These are phyloP conservation scores for Syzygium aromaticum DNA, from an alignment of 345 rosid species.

Conservation along the genomic window DNA sequence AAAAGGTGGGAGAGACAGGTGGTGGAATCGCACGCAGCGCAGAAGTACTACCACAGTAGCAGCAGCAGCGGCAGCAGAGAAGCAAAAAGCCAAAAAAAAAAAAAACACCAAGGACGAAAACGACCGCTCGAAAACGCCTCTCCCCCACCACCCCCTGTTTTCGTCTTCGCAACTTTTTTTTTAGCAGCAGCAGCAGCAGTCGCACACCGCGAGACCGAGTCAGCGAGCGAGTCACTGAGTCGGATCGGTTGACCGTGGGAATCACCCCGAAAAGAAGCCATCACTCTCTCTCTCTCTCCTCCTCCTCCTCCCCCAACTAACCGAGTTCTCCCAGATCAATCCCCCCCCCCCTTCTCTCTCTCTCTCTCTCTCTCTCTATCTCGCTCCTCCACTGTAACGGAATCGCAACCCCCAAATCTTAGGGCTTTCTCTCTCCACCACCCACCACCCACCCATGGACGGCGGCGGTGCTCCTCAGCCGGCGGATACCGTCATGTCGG, in stretches of 20 bases:
- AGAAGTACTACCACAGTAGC: not conserved
- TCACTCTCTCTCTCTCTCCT: not conserved
- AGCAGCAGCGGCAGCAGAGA: not conserved
- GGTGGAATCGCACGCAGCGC: not conserved
- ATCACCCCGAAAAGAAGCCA: not conserved
- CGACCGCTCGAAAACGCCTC: not conserved
- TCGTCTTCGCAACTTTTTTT: not conserved
- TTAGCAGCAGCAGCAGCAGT: not conserved
- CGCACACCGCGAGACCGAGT: not conserved
- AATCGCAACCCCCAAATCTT: not conserved
- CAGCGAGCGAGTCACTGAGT: not conserved
- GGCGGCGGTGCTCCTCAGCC: constrained; percentile 31
- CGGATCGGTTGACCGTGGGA: not conserved
- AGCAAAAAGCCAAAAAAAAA: not conserved
- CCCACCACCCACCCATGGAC: constrained; percentile 18
- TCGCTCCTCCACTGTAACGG: not conserved
- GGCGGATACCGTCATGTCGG: constrained; percentile 79
- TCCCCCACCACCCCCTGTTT: not conserved
- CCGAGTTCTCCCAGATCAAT: not conserved
- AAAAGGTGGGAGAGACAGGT: not conserved
- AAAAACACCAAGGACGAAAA: not conserved
- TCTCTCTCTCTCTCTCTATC: not conserved
- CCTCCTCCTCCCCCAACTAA: not conserved
- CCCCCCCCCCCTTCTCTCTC: not conserved
- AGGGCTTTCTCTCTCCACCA: not conserved